phyloP scores from a whole-genome alignment of 2,329 filamentous ascomycete species.

The Cladosporium sp. region DNA sequence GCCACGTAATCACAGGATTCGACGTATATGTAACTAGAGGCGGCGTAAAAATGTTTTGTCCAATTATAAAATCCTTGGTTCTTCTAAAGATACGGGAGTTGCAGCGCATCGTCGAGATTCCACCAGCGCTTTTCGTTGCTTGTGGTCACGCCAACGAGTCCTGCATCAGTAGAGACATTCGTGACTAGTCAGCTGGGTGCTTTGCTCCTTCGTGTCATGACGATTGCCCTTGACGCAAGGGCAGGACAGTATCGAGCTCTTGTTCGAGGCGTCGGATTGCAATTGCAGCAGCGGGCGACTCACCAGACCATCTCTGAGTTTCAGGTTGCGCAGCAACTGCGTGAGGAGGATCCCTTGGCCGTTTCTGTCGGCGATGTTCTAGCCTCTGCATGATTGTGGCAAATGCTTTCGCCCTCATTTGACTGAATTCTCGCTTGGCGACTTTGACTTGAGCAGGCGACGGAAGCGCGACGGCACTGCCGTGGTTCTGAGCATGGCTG shows the following conservation, averaged over 20 bases:
- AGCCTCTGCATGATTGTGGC: not conserved
- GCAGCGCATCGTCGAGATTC: not conserved
- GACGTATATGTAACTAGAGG: not conserved
- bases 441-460: not conserved
- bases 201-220: not conserved
- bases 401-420: not conserved
- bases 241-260: not conserved
- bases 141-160: not conserved
- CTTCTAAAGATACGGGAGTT: not conserved
- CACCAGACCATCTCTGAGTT: slow-evolving; percentile 1
- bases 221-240: not conserved
- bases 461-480: not conserved
- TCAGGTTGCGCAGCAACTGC: not conserved
- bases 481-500: not conserved
- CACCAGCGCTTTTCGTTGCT: not conserved
- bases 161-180: not conserved
- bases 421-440: not conserved
- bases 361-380: not conserved
- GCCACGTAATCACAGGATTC: not conserved
- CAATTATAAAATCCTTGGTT: not conserved
- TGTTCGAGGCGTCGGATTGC: not conserved
- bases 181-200: not conserved
- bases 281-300: not conserved
- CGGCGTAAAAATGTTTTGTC: not conserved
- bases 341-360: not conserved